phyloP scores from a whole-genome alignment of 352 stramenopile species.

The Pythium coloratum region DNA sequence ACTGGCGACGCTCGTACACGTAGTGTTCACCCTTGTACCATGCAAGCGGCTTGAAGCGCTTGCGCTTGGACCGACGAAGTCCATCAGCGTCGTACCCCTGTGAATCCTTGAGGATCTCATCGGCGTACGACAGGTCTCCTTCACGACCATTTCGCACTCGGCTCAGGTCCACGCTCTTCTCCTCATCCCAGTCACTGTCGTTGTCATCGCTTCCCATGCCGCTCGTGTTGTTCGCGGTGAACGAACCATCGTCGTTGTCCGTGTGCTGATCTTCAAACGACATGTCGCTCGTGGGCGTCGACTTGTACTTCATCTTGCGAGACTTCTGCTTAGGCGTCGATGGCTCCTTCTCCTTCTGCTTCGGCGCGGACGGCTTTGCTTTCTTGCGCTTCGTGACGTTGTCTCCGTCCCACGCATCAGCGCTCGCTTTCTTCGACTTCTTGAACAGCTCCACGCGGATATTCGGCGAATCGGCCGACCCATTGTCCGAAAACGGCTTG shows the following conservation, averaged over 20 bases:
- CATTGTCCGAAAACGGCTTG: slow-evolving; percentile 53
- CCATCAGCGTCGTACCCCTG: slow-evolving; percentile 35
- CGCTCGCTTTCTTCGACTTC: slow-evolving; percentile 27
- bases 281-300: slow-evolving; percentile 38
- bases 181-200: slow-evolving; percentile 52
- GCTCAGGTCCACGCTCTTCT: slow-evolving; percentile 25
- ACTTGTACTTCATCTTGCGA: slow-evolving; percentile 55
- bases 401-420: slow-evolving; percentile 30
- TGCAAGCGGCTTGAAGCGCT: slow-evolving; percentile 79
- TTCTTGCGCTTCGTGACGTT: slow-evolving; percentile 31
- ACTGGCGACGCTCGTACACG: slow-evolving; percentile 81
- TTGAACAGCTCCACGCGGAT: slow-evolving; percentile 64
- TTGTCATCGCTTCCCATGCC: slow-evolving; percentile 46
- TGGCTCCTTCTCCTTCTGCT: slow-evolving; percentile 29
- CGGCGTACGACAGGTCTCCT: slow-evolving; percentile 36
- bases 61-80: slow-evolving; percentile 73
- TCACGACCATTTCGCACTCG: slow-evolving; percentile 19
- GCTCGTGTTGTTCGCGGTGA: slow-evolving; percentile 36
- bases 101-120: slow-evolving; percentile 55
- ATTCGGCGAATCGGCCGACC: slow-evolving; percentile 39
- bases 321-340: slow-evolving; percentile 30
- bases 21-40: slow-evolving; percentile 90
- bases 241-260: slow-evolving; percentile 65
- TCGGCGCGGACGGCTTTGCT: slow-evolving; percentile 29
- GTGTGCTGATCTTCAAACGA: slow-evolving; percentile 52